Percentiles rank a stretch among this genome's conserved stretches.
Conservation (phyloP, 106 monocot species). For the Platanthera guangdongensis region DNA sequence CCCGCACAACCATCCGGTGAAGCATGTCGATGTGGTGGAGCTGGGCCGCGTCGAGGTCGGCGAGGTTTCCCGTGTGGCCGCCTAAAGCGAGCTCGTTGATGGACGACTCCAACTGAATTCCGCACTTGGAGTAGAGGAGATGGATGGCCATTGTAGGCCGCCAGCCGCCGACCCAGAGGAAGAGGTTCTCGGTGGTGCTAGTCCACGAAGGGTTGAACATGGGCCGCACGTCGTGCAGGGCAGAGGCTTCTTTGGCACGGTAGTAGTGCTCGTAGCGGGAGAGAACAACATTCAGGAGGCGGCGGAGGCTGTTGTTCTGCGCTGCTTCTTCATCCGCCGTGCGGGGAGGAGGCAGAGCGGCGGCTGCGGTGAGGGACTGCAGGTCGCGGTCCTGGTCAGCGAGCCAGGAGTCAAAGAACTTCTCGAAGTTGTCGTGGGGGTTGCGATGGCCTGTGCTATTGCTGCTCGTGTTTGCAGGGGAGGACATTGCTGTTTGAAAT, state of each 20-base stretch:
- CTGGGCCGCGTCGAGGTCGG: constrained; percentile 20
- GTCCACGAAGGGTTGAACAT: constrained; percentile 61
- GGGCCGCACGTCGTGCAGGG: constrained; percentile 26
- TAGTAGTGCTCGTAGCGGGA: constrained; percentile 66
- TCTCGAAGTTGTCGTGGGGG: constrained; percentile 24
- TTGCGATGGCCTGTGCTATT: background rate
- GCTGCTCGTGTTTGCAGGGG: too few relatives aligned
- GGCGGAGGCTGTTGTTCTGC: background rate
- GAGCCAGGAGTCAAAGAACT: constrained; percentile 45
- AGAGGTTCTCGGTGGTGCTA: constrained; percentile 49
- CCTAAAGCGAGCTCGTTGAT: constrained; percentile 28
- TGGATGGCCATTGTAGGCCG: constrained; percentile 53
- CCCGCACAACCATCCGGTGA: constrained; percentile 18
- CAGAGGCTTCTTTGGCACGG: constrained; percentile 22
- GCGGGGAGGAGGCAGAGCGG: background rate
- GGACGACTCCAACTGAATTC: constrained; percentile 38
- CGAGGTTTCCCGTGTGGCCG: constrained; percentile 20
- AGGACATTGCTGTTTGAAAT: too few relatives aligned
- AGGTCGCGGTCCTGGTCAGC: constrained; percentile 37
- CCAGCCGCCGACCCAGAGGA: constrained; percentile 73
- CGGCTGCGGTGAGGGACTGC: constrained; percentile 19
- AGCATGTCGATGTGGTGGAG: constrained; percentile 26
- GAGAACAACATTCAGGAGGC: constrained; percentile 32
- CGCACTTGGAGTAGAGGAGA: constrained; percentile 62
- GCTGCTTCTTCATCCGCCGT: background rate